phyloP scores from a whole-genome alignment of 2,329 filamentous ascomycete species.

The Aspergillus sp. region DNA sequence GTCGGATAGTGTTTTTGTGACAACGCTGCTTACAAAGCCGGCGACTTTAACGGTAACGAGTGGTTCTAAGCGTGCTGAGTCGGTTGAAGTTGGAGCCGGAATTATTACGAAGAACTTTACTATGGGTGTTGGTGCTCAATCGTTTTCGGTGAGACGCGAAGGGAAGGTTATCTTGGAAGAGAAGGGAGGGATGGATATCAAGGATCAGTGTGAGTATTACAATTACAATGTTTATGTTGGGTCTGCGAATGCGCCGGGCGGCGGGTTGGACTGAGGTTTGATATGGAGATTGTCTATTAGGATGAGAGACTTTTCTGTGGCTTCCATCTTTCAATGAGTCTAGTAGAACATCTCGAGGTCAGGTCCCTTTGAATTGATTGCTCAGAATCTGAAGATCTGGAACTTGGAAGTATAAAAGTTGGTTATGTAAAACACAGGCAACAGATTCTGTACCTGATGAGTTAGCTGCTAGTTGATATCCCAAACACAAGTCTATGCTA shows the following conservation, averaged over 20 bases:
- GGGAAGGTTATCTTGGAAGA: constrained; percentile 14
- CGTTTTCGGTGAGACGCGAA: constrained; percentile 26
- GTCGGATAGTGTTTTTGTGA: constrained; percentile 30
- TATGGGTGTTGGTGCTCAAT: constrained; percentile 33
- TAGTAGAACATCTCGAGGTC: too few relatives aligned
- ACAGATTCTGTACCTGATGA: too few relatives aligned
- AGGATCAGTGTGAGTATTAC: constrained; percentile 27
- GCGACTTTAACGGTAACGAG: constrained; percentile 30
- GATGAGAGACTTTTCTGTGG: too few relatives aligned
- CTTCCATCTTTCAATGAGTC: too few relatives aligned
- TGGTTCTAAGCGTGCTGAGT: constrained; percentile 22
- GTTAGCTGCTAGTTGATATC: too few relatives aligned
- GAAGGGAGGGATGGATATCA: constrained; percentile 23
- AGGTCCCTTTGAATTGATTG: too few relatives aligned
- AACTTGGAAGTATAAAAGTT: too few relatives aligned
- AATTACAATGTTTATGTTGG: constrained; percentile 38
- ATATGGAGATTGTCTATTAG: too few relatives aligned
- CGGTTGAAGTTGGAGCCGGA: constrained; percentile 29
- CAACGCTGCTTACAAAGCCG: constrained; percentile 30
- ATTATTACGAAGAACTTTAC: constrained; percentile 30
- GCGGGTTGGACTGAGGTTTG: neutral
- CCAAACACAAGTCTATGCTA: too few relatives aligned
- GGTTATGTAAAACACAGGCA: too few relatives aligned
- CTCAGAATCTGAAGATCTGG: too few relatives aligned
- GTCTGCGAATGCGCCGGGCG: neutral